Percentiles rank a stretch among this genome's conserved stretches.
Conservation (phyloP, 2,329 filamentous ascomycete genomes). For the Apiospora arundinis region DNA sequence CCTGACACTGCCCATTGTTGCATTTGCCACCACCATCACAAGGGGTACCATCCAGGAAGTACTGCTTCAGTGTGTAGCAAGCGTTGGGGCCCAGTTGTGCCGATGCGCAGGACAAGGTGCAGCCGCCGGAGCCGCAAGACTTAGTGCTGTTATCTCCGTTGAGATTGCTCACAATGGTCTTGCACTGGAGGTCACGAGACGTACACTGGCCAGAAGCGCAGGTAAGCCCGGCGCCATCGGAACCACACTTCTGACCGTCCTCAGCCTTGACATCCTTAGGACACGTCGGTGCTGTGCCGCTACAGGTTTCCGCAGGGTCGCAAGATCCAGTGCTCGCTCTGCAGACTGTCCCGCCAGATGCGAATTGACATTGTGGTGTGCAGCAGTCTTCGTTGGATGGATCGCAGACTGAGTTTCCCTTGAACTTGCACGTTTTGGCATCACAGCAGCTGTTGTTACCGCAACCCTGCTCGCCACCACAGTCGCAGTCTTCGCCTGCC, state of each 20-base stretch:
- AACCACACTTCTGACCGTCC: conserved; percentile 77
- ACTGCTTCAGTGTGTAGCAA: conserved; percentile 82
- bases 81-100: conserved; percentile 68
- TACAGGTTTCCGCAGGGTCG: conserved; percentile 85
- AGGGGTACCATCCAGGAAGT: conserved; percentile 89
- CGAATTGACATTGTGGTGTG: conserved; percentile 69
- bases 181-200: conserved; percentile 87
- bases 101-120: conserved; percentile 77
- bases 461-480: conserved; percentile 78
- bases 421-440: conserved; percentile 85
- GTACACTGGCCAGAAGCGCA: conserved; percentile 97
- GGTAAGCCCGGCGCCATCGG: conserved; percentile 63
- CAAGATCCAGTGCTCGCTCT: conserved; percentile 80
- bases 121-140: conserved; percentile 77
- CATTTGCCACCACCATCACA: conserved; percentile 85
- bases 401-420: conserved; percentile 76
- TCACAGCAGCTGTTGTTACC: conserved; percentile 83
- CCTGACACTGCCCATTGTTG: conserved; percentile 77
- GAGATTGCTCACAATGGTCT: conserved; percentile 78
- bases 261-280: conserved; percentile 72
- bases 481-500: conserved; percentile 93
- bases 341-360: conserved; percentile 74
- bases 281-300: conserved; percentile 74
- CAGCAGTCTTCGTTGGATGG: conserved; percentile 84
- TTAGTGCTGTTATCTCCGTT: conserved; percentile 78